Percentiles rank a stretch among this genome's conserved stretches.
Evolutionary conservation across 2,329 filamentous ascomycete genomes (phyloP).

Genomic region (Paramyrothecium roridum): DNA sequence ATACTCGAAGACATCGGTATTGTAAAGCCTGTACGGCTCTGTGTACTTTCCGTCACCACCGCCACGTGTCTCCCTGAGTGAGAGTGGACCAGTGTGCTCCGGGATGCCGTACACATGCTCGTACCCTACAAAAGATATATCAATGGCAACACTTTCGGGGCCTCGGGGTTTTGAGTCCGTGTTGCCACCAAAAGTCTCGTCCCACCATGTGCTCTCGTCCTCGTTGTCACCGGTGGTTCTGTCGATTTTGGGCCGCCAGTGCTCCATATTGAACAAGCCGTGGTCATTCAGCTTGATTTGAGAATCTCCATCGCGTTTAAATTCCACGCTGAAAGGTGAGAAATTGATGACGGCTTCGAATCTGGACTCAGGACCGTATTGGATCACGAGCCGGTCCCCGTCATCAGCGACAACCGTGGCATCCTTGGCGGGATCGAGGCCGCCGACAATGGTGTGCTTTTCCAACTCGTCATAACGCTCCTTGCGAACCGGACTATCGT

Average conservation of each 20-base stretch:
- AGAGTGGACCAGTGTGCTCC: conserved; percentile 84
- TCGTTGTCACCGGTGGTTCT: conserved; percentile 37
- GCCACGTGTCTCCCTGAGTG: conserved; percentile 85
- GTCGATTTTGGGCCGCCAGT: conserved; percentile 88
- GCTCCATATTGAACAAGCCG: conserved; percentile 89
- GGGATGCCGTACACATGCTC: conserved; percentile 92
- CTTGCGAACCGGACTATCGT: conserved; percentile 80
- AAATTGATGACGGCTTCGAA: conserved; percentile 84
- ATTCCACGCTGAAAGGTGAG: conserved; percentile 79
- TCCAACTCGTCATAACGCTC: conserved; percentile 92
- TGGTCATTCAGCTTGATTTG: conserved; percentile 88
- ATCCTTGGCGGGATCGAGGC: conserved; percentile 67
- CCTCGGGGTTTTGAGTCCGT: conserved; percentile 92
- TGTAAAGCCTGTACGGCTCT: conserved; percentile 93
- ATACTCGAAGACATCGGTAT: conserved; percentile 97
- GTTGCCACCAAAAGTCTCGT: conserved; percentile 91
- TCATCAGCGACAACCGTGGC: conserved; percentile 67
- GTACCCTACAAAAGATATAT: conserved; percentile 90
- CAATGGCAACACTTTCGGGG: conserved; percentile 85
- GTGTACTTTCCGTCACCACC: conserved; percentile 73
- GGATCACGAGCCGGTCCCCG: conserved; percentile 66
- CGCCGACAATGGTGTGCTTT: conserved; percentile 82
- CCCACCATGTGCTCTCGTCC: conserved; percentile 95
- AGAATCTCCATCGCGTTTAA: conserved; percentile 75
- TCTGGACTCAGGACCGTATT: conserved; percentile 72